These are phyloP conservation scores for Debaryomyces fabryi DNA, from an alignment of 1,139 yeast genomes.

Conservation along the genomic window DNA sequence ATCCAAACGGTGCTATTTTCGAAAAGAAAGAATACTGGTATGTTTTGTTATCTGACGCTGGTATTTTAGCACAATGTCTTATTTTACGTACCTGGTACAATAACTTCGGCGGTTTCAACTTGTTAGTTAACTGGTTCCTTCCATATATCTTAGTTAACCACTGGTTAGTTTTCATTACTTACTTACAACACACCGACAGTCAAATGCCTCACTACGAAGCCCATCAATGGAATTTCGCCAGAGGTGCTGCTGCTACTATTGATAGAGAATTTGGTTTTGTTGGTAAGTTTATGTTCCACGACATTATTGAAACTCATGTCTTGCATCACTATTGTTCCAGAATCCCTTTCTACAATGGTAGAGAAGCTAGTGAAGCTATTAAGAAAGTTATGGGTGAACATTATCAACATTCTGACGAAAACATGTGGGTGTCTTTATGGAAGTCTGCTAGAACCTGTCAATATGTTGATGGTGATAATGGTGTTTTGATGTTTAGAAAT, in stretches of 20 bases:
- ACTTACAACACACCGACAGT: constrained; percentile 62
- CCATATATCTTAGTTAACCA: constrained; percentile 64
- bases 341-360: constrained; percentile 64
- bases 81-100: constrained; percentile 53
- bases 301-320: constrained; percentile 66
- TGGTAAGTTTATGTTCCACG: constrained; percentile 62
- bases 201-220: constrained; percentile 61
- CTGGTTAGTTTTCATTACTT: constrained; percentile 66
- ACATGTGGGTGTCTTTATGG: constrained; percentile 63
- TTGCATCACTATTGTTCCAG: constrained; percentile 64
- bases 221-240: constrained; percentile 61
- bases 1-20: constrained; percentile 56
- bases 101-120: constrained; percentile 49
- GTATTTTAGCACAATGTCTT: constrained; percentile 43
- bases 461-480: constrained; percentile 62
- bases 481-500: constrained; percentile 64
- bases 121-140: constrained; percentile 53
- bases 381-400: constrained; percentile 63
- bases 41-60: constrained; percentile 56
- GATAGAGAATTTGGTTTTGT: constrained; percentile 64
- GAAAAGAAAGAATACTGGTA: constrained; percentile 60
- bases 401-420: constrained; percentile 54
- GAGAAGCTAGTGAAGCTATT: constrained; percentile 61
- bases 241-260: constrained; percentile 69
- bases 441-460: constrained; percentile 58